Percentiles rank a stretch among this genome's conserved stretches.
Conservation (phyloP, 441 rosid genomes). For the Mallotus repandus region DNA sequence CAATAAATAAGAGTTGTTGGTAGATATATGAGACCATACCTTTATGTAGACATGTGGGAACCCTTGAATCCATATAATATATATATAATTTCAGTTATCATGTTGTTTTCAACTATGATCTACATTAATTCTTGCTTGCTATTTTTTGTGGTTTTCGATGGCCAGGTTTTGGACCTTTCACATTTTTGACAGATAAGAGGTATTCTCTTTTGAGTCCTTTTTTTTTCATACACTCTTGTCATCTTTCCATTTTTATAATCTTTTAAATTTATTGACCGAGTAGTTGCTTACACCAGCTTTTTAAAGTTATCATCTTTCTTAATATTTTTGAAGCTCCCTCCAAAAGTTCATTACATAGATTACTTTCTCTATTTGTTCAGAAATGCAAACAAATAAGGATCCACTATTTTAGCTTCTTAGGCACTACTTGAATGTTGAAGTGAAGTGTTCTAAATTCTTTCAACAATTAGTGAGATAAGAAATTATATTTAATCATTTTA, state of each 20-base stretch:
- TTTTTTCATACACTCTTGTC: background rate
- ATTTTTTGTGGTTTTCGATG: constrained; percentile 12
- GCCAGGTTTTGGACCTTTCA: constrained; percentile 71
- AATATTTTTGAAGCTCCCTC: background rate
- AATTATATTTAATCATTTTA: no score
- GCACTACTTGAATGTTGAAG: background rate
- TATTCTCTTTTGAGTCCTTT: constrained; percentile 24
- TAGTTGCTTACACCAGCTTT: background rate
- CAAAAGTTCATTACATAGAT: background rate
- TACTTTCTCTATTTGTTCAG: background rate
- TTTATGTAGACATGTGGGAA: background rate
- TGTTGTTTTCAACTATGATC: background rate
- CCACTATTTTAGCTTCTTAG: background rate
- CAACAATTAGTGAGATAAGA: background rate
- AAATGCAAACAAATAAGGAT: background rate
- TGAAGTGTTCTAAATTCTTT: background rate
- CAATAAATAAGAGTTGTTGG: constrained; percentile 22
- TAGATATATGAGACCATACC: background rate
- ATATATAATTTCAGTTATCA: background rate
- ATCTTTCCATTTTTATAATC: background rate
- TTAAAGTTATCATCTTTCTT: background rate
- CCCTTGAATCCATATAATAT: background rate
- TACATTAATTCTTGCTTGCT: background rate
- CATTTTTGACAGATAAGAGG: constrained; percentile 89
- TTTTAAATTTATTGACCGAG: background rate